A percentile compares a stretch with the other conserved stretches of the same genome.
These are phyloP conservation scores for Pleurotus salmoneostramineus DNA, from an alignment of 768 basidiomycete species.

Conservation along the genomic window DNA sequence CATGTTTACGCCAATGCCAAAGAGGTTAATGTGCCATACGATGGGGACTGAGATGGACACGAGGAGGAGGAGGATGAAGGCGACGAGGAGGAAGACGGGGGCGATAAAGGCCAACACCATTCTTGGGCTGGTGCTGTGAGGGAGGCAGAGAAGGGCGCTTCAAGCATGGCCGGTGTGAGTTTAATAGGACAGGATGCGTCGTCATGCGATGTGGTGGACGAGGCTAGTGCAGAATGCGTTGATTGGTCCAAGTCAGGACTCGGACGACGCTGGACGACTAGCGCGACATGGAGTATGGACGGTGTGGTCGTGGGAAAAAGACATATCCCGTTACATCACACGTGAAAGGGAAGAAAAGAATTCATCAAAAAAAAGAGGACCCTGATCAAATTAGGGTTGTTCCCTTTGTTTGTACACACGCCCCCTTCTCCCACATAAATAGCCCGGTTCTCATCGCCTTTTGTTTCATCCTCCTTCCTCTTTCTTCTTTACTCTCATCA, in stretches of 20 bases:
- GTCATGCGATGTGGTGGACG: not conserved
- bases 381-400: conserved; percentile 7
- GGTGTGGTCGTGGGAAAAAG: no score
- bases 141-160: conserved; percentile 4
- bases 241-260: conserved; percentile 7
- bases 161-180: not conserved
- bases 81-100: conserved; percentile 42
- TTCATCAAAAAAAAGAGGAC: conserved; percentile 39
- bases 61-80: conserved; percentile 59
- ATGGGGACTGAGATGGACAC: conserved; percentile 61
- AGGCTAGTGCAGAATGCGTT: not conserved
- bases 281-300: not conserved
- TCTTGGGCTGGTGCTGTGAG: conserved; percentile 10
- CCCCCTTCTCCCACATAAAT: conserved; percentile 14
- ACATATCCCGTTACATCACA: no score
- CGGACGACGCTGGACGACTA: not conserved
- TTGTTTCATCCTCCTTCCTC: conserved; percentile 38
- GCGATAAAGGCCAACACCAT: conserved; percentile 27
- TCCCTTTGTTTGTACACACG: conserved; percentile 10
- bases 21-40: conserved; percentile 51
- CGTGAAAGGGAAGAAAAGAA: conserved; percentile 22
- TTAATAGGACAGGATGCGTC: conserved; percentile 8
- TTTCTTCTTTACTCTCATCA: conserved; percentile 57
- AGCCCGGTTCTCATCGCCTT: conserved; percentile 19
- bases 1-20: conserved; percentile 38